Percentiles rank a stretch among this genome's conserved stretches.
phyloP scores from a whole-genome alignment of 2,329 filamentous ascomycete genomes.

The Hypoxylon sp. region DNA sequence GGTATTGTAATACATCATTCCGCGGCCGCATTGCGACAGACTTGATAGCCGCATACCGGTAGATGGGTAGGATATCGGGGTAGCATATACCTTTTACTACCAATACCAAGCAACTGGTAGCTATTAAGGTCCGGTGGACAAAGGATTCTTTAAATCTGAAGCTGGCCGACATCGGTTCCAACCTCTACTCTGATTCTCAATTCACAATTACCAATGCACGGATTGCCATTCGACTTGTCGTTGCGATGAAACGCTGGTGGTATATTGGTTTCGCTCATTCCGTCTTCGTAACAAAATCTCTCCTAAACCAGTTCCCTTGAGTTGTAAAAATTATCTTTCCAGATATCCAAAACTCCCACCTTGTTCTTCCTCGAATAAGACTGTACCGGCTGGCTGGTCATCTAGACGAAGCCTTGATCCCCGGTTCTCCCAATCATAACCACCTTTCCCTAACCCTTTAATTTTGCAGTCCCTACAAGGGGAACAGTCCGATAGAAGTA shows the following conservation, averaged over 20 bases:
- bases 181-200: background rate
- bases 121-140: background rate
- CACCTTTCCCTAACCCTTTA: conserved; percentile 14
- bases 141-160: conserved; percentile 21
- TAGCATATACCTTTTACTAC: conserved; percentile 5
- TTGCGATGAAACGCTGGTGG: conserved; percentile 21
- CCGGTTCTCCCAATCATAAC: conserved; percentile 30
- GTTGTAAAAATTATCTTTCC: conserved; percentile 31
- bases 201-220: background rate
- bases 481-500: background rate
- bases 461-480: conserved; percentile 14
- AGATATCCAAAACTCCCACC: conserved; percentile 35
- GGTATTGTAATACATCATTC: conserved; percentile 41
- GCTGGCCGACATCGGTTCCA: conserved; percentile 31
- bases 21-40: conserved; percentile 39
- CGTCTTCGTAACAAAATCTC: conserved; percentile 31
- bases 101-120: background rate
- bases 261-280: conserved; percentile 42
- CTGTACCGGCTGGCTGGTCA: conserved; percentile 44
- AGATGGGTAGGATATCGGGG: conserved; percentile 32
- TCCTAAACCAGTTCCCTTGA: conserved; percentile 16
- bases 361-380: conserved; percentile 12
- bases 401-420: conserved; percentile 51
- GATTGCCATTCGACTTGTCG: background rate
- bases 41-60: conserved; percentile 16